Conservation (phyloP, 2,329 filamentous ascomycete genomes). For the Aspergillus transmontanensis region DNA sequence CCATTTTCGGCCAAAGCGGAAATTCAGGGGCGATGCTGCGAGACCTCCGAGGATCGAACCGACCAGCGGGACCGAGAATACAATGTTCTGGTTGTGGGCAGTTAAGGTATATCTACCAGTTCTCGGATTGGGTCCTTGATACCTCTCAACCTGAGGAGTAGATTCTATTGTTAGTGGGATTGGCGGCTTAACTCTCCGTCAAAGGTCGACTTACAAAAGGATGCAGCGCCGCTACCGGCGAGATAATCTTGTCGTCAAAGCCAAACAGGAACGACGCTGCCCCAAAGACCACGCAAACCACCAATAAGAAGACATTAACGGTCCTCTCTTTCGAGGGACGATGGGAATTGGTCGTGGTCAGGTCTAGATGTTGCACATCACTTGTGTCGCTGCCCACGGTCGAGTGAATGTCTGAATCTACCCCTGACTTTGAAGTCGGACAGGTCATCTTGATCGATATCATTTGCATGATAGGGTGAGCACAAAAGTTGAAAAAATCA, state of each 20-base stretch:
- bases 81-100: slow-evolving; percentile 38
- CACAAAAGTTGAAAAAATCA: background rate
- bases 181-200: background rate
- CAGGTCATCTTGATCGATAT: background rate
- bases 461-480: background rate
- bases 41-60: slow-evolving; percentile 37
- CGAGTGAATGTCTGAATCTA: background rate
- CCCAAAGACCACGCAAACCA: slow-evolving; percentile 32
- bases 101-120: slow-evolving; percentile 28
- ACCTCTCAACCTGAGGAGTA: slow-evolving; percentile 28
- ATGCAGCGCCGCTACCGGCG: slow-evolving; percentile 31
- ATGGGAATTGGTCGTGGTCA: background rate
- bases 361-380: slow-evolving; percentile 25
- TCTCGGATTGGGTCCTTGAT: slow-evolving; percentile 31
- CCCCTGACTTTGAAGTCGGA: background rate
- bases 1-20: slow-evolving; percentile 37
- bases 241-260: slow-evolving; percentile 38
- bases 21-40: slow-evolving; percentile 36
- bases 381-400: background rate
- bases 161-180: background rate
- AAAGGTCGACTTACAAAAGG: slow-evolving; percentile 28
- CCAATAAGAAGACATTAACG: slow-evolving; percentile 29
- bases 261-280: slow-evolving; percentile 37
- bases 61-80: slow-evolving; percentile 40
- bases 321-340: slow-evolving; percentile 16